Evolutionary conservation across 1,284 basidiomycete genomes (phyloP).

Genomic region (Peniophora sp.): DNA sequence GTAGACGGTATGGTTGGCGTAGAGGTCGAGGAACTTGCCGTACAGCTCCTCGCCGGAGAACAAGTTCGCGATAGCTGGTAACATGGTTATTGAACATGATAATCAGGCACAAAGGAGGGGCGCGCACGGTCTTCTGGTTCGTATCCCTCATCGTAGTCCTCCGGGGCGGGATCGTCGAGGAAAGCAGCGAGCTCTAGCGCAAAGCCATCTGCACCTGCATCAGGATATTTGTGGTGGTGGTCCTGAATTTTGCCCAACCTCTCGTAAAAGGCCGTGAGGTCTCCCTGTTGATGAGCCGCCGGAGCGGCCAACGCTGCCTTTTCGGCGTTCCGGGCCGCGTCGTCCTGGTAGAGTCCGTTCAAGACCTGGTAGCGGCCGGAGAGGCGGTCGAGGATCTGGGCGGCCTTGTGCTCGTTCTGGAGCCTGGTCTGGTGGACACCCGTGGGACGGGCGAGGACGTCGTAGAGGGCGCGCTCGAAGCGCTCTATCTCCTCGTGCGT

Average conservation of each 20-base stretch:
- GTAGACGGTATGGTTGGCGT: conserved; percentile 82
- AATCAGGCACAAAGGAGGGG: conserved; percentile 2
- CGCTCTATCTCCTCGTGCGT: conserved; percentile 95
- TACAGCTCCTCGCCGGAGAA: conserved; percentile 96
- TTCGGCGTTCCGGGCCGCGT: conserved; percentile 55
- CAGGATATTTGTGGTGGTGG: conserved; percentile 93
- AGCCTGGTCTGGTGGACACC: conserved; percentile 58
- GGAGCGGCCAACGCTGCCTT: conserved; percentile 53
- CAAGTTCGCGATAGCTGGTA: conserved; percentile 73
- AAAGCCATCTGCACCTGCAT: conserved; percentile 73
- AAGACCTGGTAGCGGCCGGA: conserved; percentile 61
- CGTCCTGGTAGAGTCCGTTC: conserved; percentile 68
- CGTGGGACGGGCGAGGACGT: conserved; percentile 57
- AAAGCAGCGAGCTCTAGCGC: conserved; percentile 77
- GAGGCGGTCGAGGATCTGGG: conserved; percentile 81
- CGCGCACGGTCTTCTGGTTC: conserved; percentile 75
- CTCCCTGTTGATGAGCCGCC: conserved; percentile 51
- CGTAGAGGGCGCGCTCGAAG: conserved; percentile 70
- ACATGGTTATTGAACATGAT: conserved; percentile 9
- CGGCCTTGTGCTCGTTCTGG: conserved; percentile 81
- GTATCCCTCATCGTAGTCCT: conserved; percentile 67
- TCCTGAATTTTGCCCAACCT: conserved; percentile 92
- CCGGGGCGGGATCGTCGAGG: conserved; percentile 64
- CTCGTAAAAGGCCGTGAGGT: conserved; percentile 90
- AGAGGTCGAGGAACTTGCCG: conserved; percentile 92